Evolutionary conservation across 2,329 filamentous ascomycete species (phyloP), one percentile per base, ranked within the genome.

Genomic region (Neurospora sp.): DNA sequence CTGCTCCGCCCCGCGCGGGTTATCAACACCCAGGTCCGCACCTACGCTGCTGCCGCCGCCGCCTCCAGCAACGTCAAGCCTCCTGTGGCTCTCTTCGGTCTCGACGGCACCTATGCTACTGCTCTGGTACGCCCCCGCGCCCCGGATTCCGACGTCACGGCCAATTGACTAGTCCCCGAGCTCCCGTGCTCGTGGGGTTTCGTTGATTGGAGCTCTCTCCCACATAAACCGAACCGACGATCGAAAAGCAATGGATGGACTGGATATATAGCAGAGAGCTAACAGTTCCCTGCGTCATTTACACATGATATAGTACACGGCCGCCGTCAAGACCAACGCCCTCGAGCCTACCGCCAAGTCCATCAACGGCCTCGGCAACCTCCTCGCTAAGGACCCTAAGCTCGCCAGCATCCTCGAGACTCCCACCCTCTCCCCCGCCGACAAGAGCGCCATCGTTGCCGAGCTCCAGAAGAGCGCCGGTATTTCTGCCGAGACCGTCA

Each of bases 41-140:
- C 88, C 82, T 97, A 93, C 83, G 93, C 93, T 79, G 93, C 93
- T 79, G 83, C 87, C 73, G 82, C 88, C 74, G 83, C 87, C 78
- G 81, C 88, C 76, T 81, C 86, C 78, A 84, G 88, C 81, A 88
- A 90, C 72, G 83, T 89, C 81, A 94, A 92, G 87, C 89, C 95
- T 78, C 96, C 96, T 76, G 86, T 97, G 80, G 88, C 94, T 78
- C 88, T 99, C 79, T 99, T 93, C 84, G 96, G 96, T 77, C 85
- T 99, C 80, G 96, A 98, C 83, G 96, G 96, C 83, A 98, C 95
- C 81, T 99, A 99, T 85, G 96, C 96, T 81, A 93, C 91, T 85
- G 96, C 96, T 85, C 88, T 99, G 90, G 96, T 99, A 95, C 82
- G 92, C 75, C 71, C 67, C 2, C 23, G 46, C 46, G 46, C 46